Conservation (phyloP, 148 eudicot genomes). For the Amaranthus palmeri region DNA sequence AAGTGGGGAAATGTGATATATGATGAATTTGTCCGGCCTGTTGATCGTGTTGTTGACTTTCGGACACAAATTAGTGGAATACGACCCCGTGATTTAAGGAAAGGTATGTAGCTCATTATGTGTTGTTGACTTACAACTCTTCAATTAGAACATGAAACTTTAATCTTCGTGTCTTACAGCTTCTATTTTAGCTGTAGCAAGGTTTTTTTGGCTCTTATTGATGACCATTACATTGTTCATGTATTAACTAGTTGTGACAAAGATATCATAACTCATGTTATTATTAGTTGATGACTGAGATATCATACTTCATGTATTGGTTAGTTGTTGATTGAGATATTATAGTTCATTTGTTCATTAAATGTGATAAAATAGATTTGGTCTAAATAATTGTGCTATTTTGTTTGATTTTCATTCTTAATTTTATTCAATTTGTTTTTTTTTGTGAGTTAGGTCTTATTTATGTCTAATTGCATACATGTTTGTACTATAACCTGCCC, state of each 20-base stretch:
- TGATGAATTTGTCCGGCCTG: conserved; percentile 86
- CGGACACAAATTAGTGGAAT: conserved; percentile 96
- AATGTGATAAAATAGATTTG: not conserved
- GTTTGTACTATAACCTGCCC: not conserved
- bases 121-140: not conserved
- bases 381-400: not conserved
- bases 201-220: not conserved
- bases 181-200: not conserved
- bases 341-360: not conserved
- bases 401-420: not conserved
- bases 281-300: too few species aligned
- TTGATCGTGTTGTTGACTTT: conserved; percentile 90
- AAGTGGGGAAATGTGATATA: conserved; percentile 93
- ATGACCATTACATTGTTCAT: not conserved
- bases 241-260: too few species aligned
- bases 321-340: not conserved
- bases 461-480: not conserved
- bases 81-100: conserved; percentile 72
- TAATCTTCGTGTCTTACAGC: not conserved
- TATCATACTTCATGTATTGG: too few species aligned
- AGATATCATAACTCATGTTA: too few species aligned
- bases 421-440: not conserved
- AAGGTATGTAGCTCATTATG: conserved; percentile 42
- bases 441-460: not conserved
- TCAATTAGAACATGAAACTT: not conserved